Percentiles rank a stretch among this genome's conserved stretches.
These are phyloP conservation scores for Tolypocladium ophioglossoides DNA, from an alignment of 2,329 filamentous ascomycete genomes.

Conservation along the genomic window DNA sequence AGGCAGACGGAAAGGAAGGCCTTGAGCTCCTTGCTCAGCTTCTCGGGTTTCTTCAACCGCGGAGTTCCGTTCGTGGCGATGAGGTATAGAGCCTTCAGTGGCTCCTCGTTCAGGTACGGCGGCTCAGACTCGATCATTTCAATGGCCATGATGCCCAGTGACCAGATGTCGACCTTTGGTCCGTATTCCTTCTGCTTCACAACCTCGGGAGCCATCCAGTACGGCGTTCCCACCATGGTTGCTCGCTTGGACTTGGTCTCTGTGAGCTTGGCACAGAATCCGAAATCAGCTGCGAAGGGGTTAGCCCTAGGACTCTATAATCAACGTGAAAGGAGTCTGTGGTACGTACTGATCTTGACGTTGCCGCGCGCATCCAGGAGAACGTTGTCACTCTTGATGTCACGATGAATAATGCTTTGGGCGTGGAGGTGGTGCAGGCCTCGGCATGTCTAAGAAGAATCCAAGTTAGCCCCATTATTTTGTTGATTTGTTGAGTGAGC, in stretches of 20 bases:
- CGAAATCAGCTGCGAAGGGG: constrained; percentile 75
- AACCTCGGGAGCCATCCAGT: constrained; percentile 99
- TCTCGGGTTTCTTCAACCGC: constrained; percentile 94
- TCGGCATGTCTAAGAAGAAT: constrained; percentile 65
- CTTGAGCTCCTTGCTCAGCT: constrained; percentile 95
- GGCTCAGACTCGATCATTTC: constrained; percentile 99
- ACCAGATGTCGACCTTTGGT: constrained; percentile 98
- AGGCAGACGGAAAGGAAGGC: constrained; percentile 93
- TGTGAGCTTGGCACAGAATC: constrained; percentile 96
- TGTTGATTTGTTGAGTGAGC: not conserved
- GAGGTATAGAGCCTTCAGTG: constrained; percentile 90
- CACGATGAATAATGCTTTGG: constrained; percentile 95
- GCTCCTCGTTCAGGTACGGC: constrained; percentile 95
- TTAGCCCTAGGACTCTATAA: constrained; percentile 16
- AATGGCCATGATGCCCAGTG: constrained; percentile 97
- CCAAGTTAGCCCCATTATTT: constrained; percentile 7
- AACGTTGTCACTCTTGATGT: constrained; percentile 99
- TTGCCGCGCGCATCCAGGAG: constrained; percentile 87
- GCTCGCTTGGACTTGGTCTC: constrained; percentile 95
- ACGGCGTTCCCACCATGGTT: constrained; percentile 97
- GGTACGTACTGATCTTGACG: constrained; percentile 84
- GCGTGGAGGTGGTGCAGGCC: constrained; percentile 89
- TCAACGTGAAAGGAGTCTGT: not conserved
- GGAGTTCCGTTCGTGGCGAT: constrained; percentile 98
- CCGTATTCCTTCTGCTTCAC: constrained; percentile 99